phyloP scores from a whole-genome alignment of 1,284 basidiomycete species.

The Austropuccinia psidii region DNA sequence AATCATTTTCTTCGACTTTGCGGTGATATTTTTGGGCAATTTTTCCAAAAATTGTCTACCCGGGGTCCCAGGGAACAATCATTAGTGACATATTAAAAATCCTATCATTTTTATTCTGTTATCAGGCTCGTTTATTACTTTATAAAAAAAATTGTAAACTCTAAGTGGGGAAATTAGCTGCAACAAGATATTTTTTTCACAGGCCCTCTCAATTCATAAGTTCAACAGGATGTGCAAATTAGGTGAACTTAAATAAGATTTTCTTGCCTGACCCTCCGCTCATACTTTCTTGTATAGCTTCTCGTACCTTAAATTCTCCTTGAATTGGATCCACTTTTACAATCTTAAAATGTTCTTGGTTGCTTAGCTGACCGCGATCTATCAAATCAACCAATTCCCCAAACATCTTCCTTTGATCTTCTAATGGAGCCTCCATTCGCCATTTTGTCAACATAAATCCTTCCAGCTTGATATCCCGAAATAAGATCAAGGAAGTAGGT shows the following conservation, averaged over 20 bases:
- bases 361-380: not conserved
- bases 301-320: not conserved
- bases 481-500: slow-evolving; percentile 72
- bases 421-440: not conserved
- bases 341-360: not conserved
- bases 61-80: too few relatives aligned
- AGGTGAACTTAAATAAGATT: slow-evolving; percentile 1
- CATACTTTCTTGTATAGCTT: not conserved
- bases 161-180: too few relatives aligned
- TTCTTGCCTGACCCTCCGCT: slow-evolving; percentile 20
- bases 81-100: too few relatives aligned
- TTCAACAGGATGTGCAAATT: too few relatives aligned
- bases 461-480: slow-evolving; percentile 52
- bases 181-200: too few relatives aligned
- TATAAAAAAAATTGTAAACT: too few relatives aligned
- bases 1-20: too few relatives aligned
- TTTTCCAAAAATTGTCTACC: too few relatives aligned
- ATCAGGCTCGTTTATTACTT: too few relatives aligned
- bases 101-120: too few relatives aligned
- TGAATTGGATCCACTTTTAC: slow-evolving; percentile 2
- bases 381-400: slow-evolving; percentile 39
- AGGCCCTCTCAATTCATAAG: not conserved
- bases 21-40: too few relatives aligned
- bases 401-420: slow-evolving; percentile 39
- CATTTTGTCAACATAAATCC: slow-evolving; percentile 33